These are phyloP conservation scores for Verticillium nonalfalfae DNA, from an alignment of 2,329 filamentous ascomycete genomes.

Conservation along the genomic window DNA sequence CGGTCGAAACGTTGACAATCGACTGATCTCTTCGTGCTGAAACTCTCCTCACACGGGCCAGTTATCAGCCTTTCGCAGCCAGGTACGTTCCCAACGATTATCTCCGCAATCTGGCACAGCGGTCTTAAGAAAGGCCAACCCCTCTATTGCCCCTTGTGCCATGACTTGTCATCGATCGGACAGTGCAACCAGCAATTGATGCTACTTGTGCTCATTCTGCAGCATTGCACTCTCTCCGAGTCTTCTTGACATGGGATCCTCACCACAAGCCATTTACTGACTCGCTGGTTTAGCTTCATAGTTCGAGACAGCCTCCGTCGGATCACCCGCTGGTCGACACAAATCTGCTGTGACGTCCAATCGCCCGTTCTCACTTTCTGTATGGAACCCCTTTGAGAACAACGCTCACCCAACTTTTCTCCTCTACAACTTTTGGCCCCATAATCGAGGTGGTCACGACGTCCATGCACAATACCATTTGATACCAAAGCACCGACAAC, in stretches of 20 bases:
- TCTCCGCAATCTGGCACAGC: neutral
- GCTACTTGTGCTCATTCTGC: neutral
- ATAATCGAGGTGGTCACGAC: neutral
- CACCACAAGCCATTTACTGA: slow-evolving; percentile 3
- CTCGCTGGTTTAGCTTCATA: neutral
- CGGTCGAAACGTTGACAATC: slow-evolving; percentile 6
- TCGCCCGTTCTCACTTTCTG: neutral
- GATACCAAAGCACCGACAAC: slow-evolving; percentile 1
- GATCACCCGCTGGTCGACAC: neutral
- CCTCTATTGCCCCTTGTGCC: neutral
- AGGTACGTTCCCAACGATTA: slow-evolving; percentile 7
- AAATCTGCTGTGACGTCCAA: neutral
- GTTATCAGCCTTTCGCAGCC: neutral
- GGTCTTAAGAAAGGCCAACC: neutral
- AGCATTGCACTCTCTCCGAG: neutral
- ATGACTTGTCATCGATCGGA: neutral
- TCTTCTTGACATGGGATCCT: slow-evolving; percentile 1
- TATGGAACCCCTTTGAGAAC: neutral
- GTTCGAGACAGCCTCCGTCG: neutral
- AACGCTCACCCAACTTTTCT: neutral
- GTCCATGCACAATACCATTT: neutral
- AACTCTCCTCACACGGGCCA: slow-evolving; percentile 9
- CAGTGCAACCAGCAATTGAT: neutral
- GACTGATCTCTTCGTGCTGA: slow-evolving; percentile 5
- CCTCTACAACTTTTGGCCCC: neutral